A percentile compares a stretch with the other conserved stretches of the same genome.
These are phyloP conservation scores for Suaeda aralocaspica DNA, from an alignment of 148 eudicot species.

Conservation along the genomic window DNA sequence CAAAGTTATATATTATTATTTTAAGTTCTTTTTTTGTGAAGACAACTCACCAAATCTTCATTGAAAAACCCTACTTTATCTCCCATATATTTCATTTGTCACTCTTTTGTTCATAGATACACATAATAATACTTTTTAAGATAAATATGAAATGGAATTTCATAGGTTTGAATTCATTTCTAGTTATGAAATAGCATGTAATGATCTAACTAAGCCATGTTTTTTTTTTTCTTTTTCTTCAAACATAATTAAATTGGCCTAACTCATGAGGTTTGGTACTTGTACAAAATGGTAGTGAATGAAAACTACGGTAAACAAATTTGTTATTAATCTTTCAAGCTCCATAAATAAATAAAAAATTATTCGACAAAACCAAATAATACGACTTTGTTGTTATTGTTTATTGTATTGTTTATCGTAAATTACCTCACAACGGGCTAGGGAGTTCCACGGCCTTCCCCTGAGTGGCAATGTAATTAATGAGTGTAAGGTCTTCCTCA, in stretches of 20 bases:
- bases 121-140: too few relatives aligned
- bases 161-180: not conserved
- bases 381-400: not conserved
- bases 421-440: constrained; percentile 72
- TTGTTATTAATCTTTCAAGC: not conserved
- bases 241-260: constrained; percentile 8
- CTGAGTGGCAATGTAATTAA: constrained; percentile 65
- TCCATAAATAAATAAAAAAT: not conserved
- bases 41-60: constrained; percentile 14
- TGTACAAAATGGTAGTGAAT: constrained; percentile 21
- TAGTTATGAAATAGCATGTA: constrained; percentile 1
- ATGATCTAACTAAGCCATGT: too few relatives aligned
- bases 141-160: not conserved
- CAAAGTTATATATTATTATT: not conserved
- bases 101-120: too few relatives aligned
- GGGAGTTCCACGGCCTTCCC: constrained; percentile 99
- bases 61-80: not conserved
- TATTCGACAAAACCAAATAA: not conserved
- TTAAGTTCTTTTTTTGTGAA: not conserved
- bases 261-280: constrained; percentile 15
- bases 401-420: not conserved
- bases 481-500: constrained; percentile 75
- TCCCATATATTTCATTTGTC: not conserved
- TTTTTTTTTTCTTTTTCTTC: too few relatives aligned
- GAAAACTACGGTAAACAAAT: not conserved